Evolutionary conservation across 208 protist species (phyloP), one percentile per base, ranked within the genome.

Genomic region (Giardia duodenalis): DNA sequence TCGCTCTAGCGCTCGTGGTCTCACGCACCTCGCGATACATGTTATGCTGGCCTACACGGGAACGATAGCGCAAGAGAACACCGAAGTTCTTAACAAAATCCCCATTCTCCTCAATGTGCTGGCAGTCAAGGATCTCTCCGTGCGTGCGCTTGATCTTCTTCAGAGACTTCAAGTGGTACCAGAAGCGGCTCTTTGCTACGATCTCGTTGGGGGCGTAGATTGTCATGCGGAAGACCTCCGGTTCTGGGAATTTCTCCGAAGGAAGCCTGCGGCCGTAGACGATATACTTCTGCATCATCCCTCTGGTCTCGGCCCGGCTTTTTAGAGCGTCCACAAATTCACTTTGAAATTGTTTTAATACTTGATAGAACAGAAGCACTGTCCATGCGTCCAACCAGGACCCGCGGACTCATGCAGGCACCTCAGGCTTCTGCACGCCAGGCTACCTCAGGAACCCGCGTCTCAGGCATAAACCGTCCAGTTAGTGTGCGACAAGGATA

Each of bases 21-120:
- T 98, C 98, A 93, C 98, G 97, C 97, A 98, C 99, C 96, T 99
- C 98, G 96, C 99, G 99, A 96, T 98, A 97, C 96, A 99, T 98
- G 96, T 99, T 99, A 94, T 98, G 98, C 93, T 97, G 98, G 92
- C 98, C 97, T 93, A 96, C 97, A 93, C 97, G 96, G 92, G 97
- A 97, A 96, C 98, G 97, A 96, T 99, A 99, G 95, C 98, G 96
- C 92, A 99, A 95, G 94, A 97, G 98, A 90, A 99, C 96, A 93
- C 96, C 97, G 95, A 98, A 99, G 97, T 99, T 99, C 96, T 99
- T 98, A 1, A 67, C 47, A 47, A 87, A 94, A 76, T 98, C 96
- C 93, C 97, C 97, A 93, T 97, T 96, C 94, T 99, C 98, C 93
- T 96, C 96, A 93, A 98, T 42, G 47, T 92, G 43, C 2, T 88